Evolutionary conservation across 805 yeast genomes (phyloP), one percentile per base, ranked within the genome.

Genomic region (Pichia exigua): DNA sequence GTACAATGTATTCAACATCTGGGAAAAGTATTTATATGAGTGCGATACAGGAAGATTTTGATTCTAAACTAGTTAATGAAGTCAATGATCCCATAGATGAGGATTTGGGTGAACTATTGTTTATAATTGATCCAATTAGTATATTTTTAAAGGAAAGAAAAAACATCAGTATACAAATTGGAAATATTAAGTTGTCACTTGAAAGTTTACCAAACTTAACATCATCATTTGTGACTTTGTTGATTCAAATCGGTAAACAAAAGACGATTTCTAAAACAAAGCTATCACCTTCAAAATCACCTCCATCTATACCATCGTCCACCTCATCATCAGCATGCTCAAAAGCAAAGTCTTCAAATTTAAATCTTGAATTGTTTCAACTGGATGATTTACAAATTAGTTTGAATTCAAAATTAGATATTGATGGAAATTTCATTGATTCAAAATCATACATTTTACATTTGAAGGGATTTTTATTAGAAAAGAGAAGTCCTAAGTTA

Each of bases 21-120:
- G 85, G 83, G 51, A 85, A 87, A 1, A 44, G 60, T 3, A 75
- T 87, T 20, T 88, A 86, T 62, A 81, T 87, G 91, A 87, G 95
- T 65, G 95, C 96, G 2, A 42, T 47, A 20, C 72, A 84, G 12
- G 81, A 87, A 0, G 74, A 77, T 47, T 62, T 79, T 2, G 68
- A 74, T 46, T 50, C 58, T 2, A 44, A 42, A 13, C 42, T 49
- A 32, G 42, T 62, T 27, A 39, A 44, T 18, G 38, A 42, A 13
- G 18, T 49, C 6, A 30, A 3, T 7, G 30, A 18, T 35, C 6
- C 39, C 5, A 35, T 8, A 18, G 40, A 44, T 24, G 45, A 38
- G 4, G 17, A 10, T 15, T 26, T 9, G 7, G 52, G 48, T 9
- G 30, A 47, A 26, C 17, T 51, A 6, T 30, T 55, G 13, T 21